Conservation (phyloP, 805 yeast genomes). For the Kurtzmaniella fragi region DNA sequence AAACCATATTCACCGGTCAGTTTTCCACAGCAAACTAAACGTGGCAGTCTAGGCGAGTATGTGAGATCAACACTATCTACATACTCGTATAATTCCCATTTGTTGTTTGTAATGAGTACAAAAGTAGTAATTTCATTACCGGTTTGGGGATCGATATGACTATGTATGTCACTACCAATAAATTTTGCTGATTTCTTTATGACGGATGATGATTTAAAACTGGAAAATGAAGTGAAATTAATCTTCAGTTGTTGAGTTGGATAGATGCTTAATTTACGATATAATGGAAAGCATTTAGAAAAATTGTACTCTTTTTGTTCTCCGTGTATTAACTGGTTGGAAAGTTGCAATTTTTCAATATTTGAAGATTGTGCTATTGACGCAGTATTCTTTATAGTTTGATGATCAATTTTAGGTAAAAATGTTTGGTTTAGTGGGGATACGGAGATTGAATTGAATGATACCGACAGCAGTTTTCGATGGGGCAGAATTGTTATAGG, state of each 20-base stretch:
- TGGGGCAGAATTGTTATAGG: too few species aligned
- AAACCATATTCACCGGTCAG: conserved; percentile 65
- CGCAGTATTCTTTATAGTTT: too few species aligned
- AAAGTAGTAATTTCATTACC: conserved; percentile 61
- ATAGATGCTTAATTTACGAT: conserved; percentile 53
- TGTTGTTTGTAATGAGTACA: conserved; percentile 59
- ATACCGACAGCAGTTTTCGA: too few species aligned
- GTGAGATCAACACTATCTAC: conserved; percentile 35
- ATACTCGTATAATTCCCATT: conserved; percentile 71
- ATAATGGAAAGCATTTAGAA: conserved; percentile 78
- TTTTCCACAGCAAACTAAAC: conserved; percentile 61
- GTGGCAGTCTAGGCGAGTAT: conserved; percentile 34
- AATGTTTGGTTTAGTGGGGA: background rate
- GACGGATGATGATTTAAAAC: conserved; percentile 16
- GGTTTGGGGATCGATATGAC: conserved; percentile 20
- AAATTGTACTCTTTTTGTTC: conserved; percentile 59
- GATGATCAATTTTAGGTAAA: too few species aligned
- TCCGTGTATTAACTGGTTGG: conserved; percentile 5
- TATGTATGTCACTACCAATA: conserved; percentile 25
- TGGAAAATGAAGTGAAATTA: conserved; percentile 16
- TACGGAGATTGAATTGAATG: background rate
- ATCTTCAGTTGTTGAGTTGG: conserved; percentile 50
- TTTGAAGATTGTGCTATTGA: too few species aligned
- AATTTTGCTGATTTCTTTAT: conserved; percentile 23
- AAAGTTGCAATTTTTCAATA: too few species aligned